A percentile compares a stretch with the other conserved stretches of the same genome.
Conservation (phyloP, 768 basidiomycete species). For the Mycena latifolia region DNA sequence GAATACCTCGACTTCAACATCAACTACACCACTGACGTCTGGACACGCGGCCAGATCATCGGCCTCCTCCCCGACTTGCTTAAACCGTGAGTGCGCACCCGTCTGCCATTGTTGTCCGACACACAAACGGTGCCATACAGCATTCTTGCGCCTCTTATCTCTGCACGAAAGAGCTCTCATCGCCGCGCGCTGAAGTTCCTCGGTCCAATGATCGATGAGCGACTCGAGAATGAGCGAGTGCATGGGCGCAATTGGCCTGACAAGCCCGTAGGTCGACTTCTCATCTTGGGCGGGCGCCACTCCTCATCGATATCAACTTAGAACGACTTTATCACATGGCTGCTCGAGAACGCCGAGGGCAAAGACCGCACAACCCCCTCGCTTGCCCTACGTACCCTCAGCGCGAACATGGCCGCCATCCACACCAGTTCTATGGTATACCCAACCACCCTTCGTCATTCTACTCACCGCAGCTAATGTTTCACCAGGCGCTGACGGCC, state of each 20-base stretch:
- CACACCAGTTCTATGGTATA: not conserved
- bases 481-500: slow-evolving; percentile 28
- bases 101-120: not conserved
- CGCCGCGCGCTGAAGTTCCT: slow-evolving; percentile 34
- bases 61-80: not conserved
- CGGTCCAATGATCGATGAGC: slow-evolving; percentile 49
- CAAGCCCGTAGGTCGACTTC: slow-evolving; percentile 41
- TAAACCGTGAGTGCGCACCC: not conserved
- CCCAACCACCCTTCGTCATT: not conserved
- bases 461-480: not conserved
- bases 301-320: not conserved
- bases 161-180: not conserved
- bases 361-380: slow-evolving; percentile 40
- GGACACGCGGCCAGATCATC: not conserved
- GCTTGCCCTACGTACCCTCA: slow-evolving; percentile 2
- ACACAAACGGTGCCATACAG: not conserved
- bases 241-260: slow-evolving; percentile 44
- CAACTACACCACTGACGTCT: not conserved
- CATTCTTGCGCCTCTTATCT: not conserved
- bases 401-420: not conserved
- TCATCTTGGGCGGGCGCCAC: not conserved
- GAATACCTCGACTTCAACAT: slow-evolving; percentile 12
- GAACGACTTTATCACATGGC: slow-evolving; percentile 4
- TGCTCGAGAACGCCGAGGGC: slow-evolving; percentile 25
- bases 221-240: slow-evolving; percentile 37